Conservation (phyloP, 495 filamentous ascomycete genomes). For the Geoglossum glabrum region DNA sequence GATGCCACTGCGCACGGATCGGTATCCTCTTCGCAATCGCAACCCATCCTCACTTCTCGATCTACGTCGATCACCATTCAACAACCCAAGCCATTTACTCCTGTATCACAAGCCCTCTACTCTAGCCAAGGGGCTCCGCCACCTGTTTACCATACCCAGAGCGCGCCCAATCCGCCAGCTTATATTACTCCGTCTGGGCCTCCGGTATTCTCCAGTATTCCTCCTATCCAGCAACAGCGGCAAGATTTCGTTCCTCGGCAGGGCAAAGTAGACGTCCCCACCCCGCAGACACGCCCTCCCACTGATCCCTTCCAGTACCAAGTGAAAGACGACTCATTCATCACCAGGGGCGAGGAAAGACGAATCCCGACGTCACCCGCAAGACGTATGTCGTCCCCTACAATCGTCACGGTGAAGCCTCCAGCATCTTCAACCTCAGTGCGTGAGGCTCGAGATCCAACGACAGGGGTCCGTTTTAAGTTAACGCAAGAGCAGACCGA, state of each 20-base stretch:
- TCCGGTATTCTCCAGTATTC: slow-evolving; percentile 13
- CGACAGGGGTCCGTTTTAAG: not conserved
- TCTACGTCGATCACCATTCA: slow-evolving; percentile 17
- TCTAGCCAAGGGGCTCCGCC: not conserved
- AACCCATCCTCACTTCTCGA: slow-evolving; percentile 4
- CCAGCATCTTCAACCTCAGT: not conserved
- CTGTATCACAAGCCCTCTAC: slow-evolving; percentile 10
- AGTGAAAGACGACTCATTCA: not conserved
- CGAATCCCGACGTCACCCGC: not conserved
- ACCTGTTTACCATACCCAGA: not conserved
- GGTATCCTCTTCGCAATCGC: slow-evolving; percentile 3
- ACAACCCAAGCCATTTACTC: slow-evolving; percentile 20
- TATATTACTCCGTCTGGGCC: slow-evolving; percentile 15
- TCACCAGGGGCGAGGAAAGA: not conserved
- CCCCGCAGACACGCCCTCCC: not conserved
- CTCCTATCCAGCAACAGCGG: not conserved
- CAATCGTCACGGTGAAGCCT: not conserved
- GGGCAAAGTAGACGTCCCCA: not conserved
- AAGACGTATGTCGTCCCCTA: not conserved
- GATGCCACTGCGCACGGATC: slow-evolving; percentile 6
- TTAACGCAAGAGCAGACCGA: not conserved
- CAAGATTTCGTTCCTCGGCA: not conserved
- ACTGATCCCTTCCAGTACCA: not conserved
- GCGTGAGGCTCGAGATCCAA: not conserved
- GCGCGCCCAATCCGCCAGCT: slow-evolving; percentile 1